Conservation (phyloP, 2,329 filamentous ascomycete species). For the Dichotomopilus funicola region DNA sequence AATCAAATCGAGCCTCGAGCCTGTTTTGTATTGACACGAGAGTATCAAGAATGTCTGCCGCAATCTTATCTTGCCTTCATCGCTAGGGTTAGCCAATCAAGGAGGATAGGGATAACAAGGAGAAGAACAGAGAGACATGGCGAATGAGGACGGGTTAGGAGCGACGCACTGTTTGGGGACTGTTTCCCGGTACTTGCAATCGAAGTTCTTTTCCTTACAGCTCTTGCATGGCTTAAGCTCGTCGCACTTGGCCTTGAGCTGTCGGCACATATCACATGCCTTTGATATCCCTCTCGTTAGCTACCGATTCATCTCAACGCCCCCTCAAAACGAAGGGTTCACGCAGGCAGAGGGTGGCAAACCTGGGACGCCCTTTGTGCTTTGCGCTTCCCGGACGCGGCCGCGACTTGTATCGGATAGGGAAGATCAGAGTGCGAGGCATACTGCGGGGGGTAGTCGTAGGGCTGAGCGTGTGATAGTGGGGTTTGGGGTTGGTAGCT, state of each 20-base stretch:
- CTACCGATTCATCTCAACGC: background rate
- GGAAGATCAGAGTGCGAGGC: conserved; percentile 33
- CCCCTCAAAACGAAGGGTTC: background rate
- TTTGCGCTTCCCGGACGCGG: conserved; percentile 50
- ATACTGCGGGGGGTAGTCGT: conserved; percentile 29
- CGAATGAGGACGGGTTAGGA: background rate
- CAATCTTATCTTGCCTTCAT: conserved; percentile 51
- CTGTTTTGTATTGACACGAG: conserved; percentile 37
- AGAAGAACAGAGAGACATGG: background rate
- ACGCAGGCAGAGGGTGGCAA: background rate
- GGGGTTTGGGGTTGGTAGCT: conserved; percentile 39
- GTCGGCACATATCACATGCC: conserved; percentile 86
- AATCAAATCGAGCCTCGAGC: conserved; percentile 22
- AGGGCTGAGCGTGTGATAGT: conserved; percentile 32
- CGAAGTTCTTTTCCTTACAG: conserved; percentile 78
- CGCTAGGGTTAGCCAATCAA: conserved; percentile 32
- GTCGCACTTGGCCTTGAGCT: conserved; percentile 86
- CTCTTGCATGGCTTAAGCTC: conserved; percentile 78
- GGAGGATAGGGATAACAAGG: background rate
- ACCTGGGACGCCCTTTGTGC: conserved; percentile 61
- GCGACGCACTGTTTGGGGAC: conserved; percentile 76
- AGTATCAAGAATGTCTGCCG: conserved; percentile 54
- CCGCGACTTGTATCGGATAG: conserved; percentile 38
- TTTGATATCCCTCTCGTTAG: conserved; percentile 32
- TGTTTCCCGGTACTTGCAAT: conserved; percentile 85